These are phyloP conservation scores for Penicillium cataractarum DNA, from an alignment of 495 filamentous ascomycete genomes.

Conservation along the genomic window DNA sequence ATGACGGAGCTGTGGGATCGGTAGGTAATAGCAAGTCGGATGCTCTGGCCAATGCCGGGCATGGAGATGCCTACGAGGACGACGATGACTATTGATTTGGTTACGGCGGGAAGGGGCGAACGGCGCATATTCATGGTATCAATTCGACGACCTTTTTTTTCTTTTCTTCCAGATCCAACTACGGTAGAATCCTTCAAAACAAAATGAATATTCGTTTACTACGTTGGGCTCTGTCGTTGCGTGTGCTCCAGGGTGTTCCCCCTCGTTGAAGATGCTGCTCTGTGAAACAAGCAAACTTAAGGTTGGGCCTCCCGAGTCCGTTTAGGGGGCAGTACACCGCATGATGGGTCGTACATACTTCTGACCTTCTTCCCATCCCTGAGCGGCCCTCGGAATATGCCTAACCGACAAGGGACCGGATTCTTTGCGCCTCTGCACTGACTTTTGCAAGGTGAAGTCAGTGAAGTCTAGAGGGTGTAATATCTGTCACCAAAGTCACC, in stretches of 20 bases:
- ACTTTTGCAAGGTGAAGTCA: neutral
- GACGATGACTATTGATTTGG: constrained; percentile 36
- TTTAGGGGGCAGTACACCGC: neutral
- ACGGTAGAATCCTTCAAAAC: constrained; percentile 15
- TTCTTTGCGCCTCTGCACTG: neutral
- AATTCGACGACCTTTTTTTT: constrained; percentile 19
- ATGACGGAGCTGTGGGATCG: constrained; percentile 43
- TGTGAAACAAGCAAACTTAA: neutral
- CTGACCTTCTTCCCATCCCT: neutral
- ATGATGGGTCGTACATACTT: neutral
- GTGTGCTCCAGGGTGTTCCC: neutral
- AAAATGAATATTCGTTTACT: neutral
- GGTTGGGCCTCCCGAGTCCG: neutral
- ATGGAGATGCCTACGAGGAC: constrained; percentile 29
- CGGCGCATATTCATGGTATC: constrained; percentile 25
- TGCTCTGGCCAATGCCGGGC: constrained; percentile 14
- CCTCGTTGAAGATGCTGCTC: neutral
- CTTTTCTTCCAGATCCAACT: constrained; percentile 14
- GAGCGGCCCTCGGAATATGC: neutral
- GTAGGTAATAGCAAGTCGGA: constrained; percentile 28
- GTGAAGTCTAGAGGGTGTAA: constrained; percentile 73
- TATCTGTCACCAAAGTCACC: constrained; percentile 97
- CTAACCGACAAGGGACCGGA: neutral
- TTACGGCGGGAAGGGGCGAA: constrained; percentile 19
- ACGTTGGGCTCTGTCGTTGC: neutral